Evolutionary conservation across 2,329 filamentous ascomycete species (phyloP).

Genomic region (Tolypocladium sp.): DNA sequence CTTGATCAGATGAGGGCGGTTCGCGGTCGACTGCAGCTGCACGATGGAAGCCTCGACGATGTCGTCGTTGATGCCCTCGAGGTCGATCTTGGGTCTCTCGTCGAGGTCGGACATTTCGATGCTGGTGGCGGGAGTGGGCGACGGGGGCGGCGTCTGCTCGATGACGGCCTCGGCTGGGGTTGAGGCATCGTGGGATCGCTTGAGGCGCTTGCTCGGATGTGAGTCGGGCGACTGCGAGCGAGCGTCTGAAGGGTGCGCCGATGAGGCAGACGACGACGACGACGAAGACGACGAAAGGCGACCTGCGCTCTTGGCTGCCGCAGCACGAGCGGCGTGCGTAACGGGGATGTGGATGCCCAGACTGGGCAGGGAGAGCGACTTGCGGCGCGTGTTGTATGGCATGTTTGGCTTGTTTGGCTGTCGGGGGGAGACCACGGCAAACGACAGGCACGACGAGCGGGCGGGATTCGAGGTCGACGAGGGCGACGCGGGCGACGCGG

Average conservation of each 20-base stretch:
- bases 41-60: conserved; percentile 87
- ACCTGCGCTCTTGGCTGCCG: conserved; percentile 33
- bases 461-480: not conserved
- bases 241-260: conserved; percentile 13
- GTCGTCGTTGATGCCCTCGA: conserved; percentile 83
- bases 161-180: conserved; percentile 60
- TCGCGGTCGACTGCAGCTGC: conserved; percentile 81
- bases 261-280: conserved; percentile 12
- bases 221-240: conserved; percentile 20
- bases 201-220: conserved; percentile 57
- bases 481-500: no score
- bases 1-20: conserved; percentile 89
- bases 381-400: conserved; percentile 95
- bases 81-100: conserved; percentile 37
- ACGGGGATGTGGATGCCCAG: conserved; percentile 83
- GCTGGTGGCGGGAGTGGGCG: conserved; percentile 20
- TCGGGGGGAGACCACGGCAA: conserved; percentile 5
- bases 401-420: conserved; percentile 34
- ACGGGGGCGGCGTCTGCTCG: conserved; percentile 60
- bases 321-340: conserved; percentile 49
- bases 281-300: conserved; percentile 17
- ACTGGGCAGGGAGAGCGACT: conserved; percentile 86
- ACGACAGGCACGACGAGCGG: not conserved
- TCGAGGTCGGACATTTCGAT: conserved; percentile 16
- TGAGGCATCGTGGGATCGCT: conserved; percentile 60